A percentile compares a stretch with the other conserved stretches of the same genome.
These are phyloP conservation scores for Chlamydomonas reinhardtii DNA, from an alignment of 163 green algal species.

Conservation along the genomic window DNA sequence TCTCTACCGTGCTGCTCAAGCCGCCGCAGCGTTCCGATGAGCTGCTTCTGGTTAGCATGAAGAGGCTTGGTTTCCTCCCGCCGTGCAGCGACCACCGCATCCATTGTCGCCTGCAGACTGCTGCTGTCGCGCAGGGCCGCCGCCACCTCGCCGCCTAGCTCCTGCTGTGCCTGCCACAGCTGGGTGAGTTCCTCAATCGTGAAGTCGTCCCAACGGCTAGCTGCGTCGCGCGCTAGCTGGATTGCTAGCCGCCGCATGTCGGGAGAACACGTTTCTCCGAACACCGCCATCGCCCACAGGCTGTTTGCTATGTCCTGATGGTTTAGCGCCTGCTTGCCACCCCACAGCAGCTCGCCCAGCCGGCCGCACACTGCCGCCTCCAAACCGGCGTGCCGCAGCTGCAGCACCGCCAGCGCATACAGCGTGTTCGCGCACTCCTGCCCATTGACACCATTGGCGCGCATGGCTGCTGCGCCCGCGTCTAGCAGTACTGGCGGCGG, in stretches of 20 bases:
- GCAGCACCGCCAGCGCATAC: not conserved
- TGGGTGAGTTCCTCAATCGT: not conserved
- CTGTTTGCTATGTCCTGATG: not conserved
- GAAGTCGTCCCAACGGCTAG: not conserved
- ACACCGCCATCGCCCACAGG: slow-evolving; percentile 8
- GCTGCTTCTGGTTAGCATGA: no score
- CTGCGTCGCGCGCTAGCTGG: not conserved
- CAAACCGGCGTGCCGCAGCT: not conserved
- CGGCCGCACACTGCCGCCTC: not conserved
- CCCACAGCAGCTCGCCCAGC: not conserved
- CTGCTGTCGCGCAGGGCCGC: no score
- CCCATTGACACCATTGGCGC: not conserved
- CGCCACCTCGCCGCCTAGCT: not conserved
- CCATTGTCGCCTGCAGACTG: not conserved
- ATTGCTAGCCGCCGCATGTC: not conserved
- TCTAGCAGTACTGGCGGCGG: not conserved
- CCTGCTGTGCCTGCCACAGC: slow-evolving; percentile 21
- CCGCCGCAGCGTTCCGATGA: not conserved
- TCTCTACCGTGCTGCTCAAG: no score
- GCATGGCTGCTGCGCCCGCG: not conserved
- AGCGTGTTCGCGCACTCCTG: slow-evolving; percentile 7
- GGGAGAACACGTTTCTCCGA: not conserved
- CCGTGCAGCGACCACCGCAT: no score
- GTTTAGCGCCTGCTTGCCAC: not conserved
- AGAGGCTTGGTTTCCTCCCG: no score